Conservation (phyloP, 2,329 filamentous ascomycete species). For the Aspergillus sp. region DNA sequence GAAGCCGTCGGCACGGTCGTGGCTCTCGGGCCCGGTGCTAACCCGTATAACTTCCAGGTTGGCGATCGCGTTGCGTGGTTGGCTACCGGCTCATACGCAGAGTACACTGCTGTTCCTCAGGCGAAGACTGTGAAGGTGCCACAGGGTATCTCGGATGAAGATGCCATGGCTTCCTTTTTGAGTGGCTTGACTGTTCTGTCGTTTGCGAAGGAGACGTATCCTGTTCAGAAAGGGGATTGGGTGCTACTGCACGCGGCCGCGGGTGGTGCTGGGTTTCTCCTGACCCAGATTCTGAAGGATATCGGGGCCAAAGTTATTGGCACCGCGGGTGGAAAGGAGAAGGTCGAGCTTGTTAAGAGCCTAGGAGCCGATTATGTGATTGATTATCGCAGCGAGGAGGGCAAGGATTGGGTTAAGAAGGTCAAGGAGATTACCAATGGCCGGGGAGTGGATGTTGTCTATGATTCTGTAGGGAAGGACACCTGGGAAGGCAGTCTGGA, state of each 20-base stretch:
- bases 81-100: constrained; percentile 55
- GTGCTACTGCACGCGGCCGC: constrained; percentile 82
- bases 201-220: constrained; percentile 70
- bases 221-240: constrained; percentile 74
- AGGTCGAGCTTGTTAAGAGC: constrained; percentile 66
- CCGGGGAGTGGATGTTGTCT: constrained; percentile 73
- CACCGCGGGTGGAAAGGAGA: constrained; percentile 72
- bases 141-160: constrained; percentile 57
- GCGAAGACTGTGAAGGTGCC: constrained; percentile 63
- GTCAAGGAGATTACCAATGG: constrained; percentile 82
- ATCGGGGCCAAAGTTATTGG: constrained; percentile 78
- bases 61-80: constrained; percentile 75
- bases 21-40: constrained; percentile 54
- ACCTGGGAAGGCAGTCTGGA: constrained; percentile 81
- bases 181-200: constrained; percentile 83
- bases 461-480: constrained; percentile 80
- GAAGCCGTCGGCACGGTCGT: constrained; percentile 75
- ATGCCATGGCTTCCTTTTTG: constrained; percentile 68
- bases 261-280: constrained; percentile 73
- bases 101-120: constrained; percentile 58
- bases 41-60: constrained; percentile 56
- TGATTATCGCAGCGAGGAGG: constrained; percentile 81
- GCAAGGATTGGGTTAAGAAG: constrained; percentile 73
- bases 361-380: constrained; percentile 69
- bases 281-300: constrained; percentile 71